These are phyloP conservation scores for Microstegium vimineum DNA, from an alignment of 176 grass and related monocot genomes.

Conservation along the genomic window DNA sequence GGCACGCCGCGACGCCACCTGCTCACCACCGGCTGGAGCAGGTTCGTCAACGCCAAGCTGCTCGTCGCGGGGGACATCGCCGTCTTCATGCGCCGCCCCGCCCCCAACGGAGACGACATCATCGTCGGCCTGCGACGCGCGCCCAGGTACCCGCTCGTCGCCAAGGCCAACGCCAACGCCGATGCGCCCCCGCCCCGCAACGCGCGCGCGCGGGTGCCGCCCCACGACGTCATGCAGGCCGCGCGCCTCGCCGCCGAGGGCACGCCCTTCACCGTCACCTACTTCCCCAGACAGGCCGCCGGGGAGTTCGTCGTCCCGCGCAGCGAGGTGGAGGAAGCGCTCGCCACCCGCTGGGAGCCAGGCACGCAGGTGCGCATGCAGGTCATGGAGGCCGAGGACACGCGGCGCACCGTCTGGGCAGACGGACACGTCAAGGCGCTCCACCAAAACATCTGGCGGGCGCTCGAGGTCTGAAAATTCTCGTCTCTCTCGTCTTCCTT, in stretches of 20 bases:
- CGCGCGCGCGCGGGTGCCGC: conserved; percentile 34
- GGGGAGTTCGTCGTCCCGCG: conserved; percentile 62
- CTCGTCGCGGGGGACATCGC: conserved; percentile 55
- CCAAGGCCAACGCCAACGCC: conserved; percentile 10
- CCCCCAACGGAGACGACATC: conserved; percentile 17
- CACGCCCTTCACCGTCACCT: conserved; percentile 44
- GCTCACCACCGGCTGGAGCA: conserved; percentile 79
- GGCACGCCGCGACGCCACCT: conserved; percentile 77
- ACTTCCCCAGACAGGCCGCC: conserved; percentile 46
- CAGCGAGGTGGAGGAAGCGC: conserved; percentile 40
- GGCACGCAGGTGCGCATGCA: conserved; percentile 46
- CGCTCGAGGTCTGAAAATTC: conserved; percentile 39
- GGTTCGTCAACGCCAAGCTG: conserved; percentile 76
- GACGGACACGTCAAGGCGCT: conserved; percentile 39
- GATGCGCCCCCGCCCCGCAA: neutral
- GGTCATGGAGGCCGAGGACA: conserved; percentile 44
- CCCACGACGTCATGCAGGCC: conserved; percentile 42
- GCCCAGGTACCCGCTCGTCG: neutral
- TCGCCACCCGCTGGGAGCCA: conserved; percentile 3
- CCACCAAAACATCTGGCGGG: conserved; percentile 44
- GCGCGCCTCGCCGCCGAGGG: conserved; percentile 35
- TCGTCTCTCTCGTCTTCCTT: neutral
- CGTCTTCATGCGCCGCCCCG: conserved; percentile 56
- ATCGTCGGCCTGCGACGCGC: conserved; percentile 40
- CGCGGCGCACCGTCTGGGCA: conserved; percentile 26